These are phyloP conservation scores for Cladorrhinum sp. DNA, from an alignment of 2,329 filamentous ascomycete genomes.

Conservation along the genomic window DNA sequence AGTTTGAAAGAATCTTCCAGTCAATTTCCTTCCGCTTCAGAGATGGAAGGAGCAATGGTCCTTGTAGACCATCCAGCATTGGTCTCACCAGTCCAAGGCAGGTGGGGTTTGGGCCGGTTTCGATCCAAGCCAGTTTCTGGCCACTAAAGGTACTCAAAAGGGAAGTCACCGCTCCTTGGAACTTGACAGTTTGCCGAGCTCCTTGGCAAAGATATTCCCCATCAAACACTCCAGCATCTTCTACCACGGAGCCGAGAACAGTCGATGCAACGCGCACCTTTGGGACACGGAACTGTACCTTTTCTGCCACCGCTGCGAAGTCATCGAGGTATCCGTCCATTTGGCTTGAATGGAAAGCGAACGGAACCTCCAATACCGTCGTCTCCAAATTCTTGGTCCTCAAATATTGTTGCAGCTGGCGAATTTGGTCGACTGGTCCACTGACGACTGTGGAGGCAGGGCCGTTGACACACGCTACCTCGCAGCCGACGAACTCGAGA, in stretches of 20 bases:
- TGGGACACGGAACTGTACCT: slow-evolving; percentile 41
- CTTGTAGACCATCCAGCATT: neutral
- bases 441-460: slow-evolving; percentile 68
- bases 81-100: slow-evolving; percentile 58
- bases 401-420: slow-evolving; percentile 39
- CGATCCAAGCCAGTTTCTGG: slow-evolving; percentile 41
- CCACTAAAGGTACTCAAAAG: slow-evolving; percentile 37
- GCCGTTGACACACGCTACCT: slow-evolving; percentile 69
- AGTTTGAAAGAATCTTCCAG: slow-evolving; percentile 3
- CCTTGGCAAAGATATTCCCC: slow-evolving; percentile 62
- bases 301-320: slow-evolving; percentile 45
- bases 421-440: slow-evolving; percentile 41
- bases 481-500: slow-evolving; percentile 34
- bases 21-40: slow-evolving; percentile 6
- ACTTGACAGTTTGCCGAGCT: slow-evolving; percentile 65
- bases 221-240: slow-evolving; percentile 54
- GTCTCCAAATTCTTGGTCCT: slow-evolving; percentile 36
- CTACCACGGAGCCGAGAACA: slow-evolving; percentile 53
- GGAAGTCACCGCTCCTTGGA: slow-evolving; percentile 60
- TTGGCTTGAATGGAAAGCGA: slow-evolving; percentile 51
- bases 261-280: slow-evolving; percentile 66
- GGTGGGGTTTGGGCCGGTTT: slow-evolving; percentile 50
- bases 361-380: slow-evolving; percentile 46
- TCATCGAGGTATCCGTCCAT: slow-evolving; percentile 53
- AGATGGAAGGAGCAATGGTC: slow-evolving; percentile 6